Evolutionary conservation across 2,329 filamentous ascomycete species (phyloP), one percentile per base, ranked within the genome.

Genomic region (Metarhizium brunneum): DNA sequence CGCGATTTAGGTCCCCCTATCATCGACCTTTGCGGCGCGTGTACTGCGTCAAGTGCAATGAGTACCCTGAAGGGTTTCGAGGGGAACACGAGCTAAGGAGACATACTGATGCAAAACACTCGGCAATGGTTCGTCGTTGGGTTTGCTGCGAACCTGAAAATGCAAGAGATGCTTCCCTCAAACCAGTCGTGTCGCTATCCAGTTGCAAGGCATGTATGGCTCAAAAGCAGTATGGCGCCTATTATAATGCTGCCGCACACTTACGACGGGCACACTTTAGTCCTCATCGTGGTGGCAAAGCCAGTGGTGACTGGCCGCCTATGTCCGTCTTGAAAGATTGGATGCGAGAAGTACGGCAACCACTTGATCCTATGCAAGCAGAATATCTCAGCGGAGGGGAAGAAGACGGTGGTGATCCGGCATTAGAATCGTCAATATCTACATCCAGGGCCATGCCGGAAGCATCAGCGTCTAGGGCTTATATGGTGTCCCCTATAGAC

Each of bases 31-130:
- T 90, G 53, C 81, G 84, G 29, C 88, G 90, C 61, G 86, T 91
- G 52, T 85, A 83, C 66, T 96, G 92, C 69, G 75, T 77, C 18
- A 82, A 87, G 62, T 96, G 92, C 73, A 84, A 86, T 61, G 88
- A 90, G 64, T 85, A 92, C 58, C 88, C 88, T 2, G 86, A 91
- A 58, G 91, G 92, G 5, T 96, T 96, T 69, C 86, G 92, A 49
- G 92, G 92, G 56, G 90, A 95, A 55, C 92, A 96, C 69, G 92
- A 96, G 69, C 77, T 91, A 51, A 78, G 86, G 55, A 79, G 88
- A 56, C 88, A 92, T 67, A 76, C 73, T 18, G 79, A 82, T 57
- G 79, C 80, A 5, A 81, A 81, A 57, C 80, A 83, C 60, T 78
- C 80, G 3, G 73, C 77, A 10, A 64, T 79, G 40, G 77, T 81